These are phyloP conservation scores for Poa annua DNA, from an alignment of 176 grass and related monocot genomes.

Conservation along the genomic window DNA sequence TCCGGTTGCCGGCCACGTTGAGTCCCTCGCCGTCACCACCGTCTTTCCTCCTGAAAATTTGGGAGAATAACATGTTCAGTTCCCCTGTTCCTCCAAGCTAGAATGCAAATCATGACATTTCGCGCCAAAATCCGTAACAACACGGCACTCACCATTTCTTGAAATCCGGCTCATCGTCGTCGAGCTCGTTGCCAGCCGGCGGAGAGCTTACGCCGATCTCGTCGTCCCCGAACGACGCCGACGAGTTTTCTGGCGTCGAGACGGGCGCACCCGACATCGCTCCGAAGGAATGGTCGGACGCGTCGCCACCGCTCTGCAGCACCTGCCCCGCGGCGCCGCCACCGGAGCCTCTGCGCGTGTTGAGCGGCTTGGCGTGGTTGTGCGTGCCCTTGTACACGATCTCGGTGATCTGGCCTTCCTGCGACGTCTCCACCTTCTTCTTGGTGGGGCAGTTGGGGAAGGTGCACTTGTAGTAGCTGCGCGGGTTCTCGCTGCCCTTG, in stretches of 20 bases:
- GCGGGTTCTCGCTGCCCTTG: slow-evolving; percentile 94
- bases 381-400: slow-evolving; percentile 96
- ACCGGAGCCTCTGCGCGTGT: slow-evolving; percentile 57
- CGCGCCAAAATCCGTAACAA: neutral
- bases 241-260: slow-evolving; percentile 80
- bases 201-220: slow-evolving; percentile 53
- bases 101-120: slow-evolving; percentile 18
- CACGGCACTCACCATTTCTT: slow-evolving; percentile 67
- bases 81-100: neutral
- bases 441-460: slow-evolving; percentile 88
- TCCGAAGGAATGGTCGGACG: slow-evolving; percentile 64
- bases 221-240: slow-evolving; percentile 77
- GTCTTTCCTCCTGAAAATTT: slow-evolving; percentile 63
- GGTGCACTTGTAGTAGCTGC: slow-evolving; percentile 99
- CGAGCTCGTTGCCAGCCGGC: slow-evolving; percentile 43
- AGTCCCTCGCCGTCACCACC: slow-evolving; percentile 59
- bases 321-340: slow-evolving; percentile 30
- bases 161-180: slow-evolving; percentile 81
- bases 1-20: slow-evolving; percentile 67
- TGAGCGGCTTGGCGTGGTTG: slow-evolving; percentile 84
- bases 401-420: slow-evolving; percentile 94
- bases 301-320: slow-evolving; percentile 51
- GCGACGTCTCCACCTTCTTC: slow-evolving; percentile 94
- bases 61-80: neutral
- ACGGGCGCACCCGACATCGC: slow-evolving; percentile 39